These are phyloP conservation scores for Mycena kentingensis DNA, from an alignment of 768 basidiomycete genomes.

Conservation along the genomic window DNA sequence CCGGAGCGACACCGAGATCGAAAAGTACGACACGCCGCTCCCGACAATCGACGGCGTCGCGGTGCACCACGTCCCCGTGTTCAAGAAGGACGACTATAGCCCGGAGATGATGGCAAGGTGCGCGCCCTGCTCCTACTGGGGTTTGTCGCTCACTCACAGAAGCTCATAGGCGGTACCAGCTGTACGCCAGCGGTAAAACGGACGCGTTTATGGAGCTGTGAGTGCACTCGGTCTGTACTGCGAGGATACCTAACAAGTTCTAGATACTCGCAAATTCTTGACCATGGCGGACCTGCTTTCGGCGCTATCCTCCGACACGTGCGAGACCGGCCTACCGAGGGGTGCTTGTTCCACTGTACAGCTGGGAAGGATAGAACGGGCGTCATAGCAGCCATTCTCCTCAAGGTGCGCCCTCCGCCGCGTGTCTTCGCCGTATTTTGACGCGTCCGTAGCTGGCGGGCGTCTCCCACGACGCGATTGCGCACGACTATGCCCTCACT, in stretches of 20 bases:
- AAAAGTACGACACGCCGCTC: slow-evolving; percentile 66
- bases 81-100: slow-evolving; percentile 74
- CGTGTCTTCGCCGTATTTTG: too few species aligned
- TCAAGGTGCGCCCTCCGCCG: slow-evolving; percentile 57
- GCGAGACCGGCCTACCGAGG: slow-evolving; percentile 64
- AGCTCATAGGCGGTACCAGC: slow-evolving; percentile 56
- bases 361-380: slow-evolving; percentile 88
- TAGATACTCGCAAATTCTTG: slow-evolving; percentile 74
- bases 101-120: slow-evolving; percentile 84
- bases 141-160: slow-evolving; percentile 29
- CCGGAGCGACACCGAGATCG: slow-evolving; percentile 77
- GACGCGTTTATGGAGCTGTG: slow-evolving; percentile 79
- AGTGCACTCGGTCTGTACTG: neutral
- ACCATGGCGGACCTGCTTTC: slow-evolving; percentile 69
- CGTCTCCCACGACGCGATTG: slow-evolving; percentile 63
- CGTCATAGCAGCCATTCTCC: slow-evolving; percentile 67
- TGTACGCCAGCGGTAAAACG: slow-evolving; percentile 79
- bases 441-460: slow-evolving; percentile 72
- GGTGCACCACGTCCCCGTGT: slow-evolving; percentile 65
- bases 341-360: slow-evolving; percentile 78
- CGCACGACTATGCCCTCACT: slow-evolving; percentile 76
- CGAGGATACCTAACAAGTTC: neutral
- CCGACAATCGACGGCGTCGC: slow-evolving; percentile 67
- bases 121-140: slow-evolving; percentile 38
- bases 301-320: slow-evolving; percentile 74